These are phyloP conservation scores for Acanthamoeba healyi DNA, from an alignment of 208 protist genomes.

Conservation along the genomic window DNA sequence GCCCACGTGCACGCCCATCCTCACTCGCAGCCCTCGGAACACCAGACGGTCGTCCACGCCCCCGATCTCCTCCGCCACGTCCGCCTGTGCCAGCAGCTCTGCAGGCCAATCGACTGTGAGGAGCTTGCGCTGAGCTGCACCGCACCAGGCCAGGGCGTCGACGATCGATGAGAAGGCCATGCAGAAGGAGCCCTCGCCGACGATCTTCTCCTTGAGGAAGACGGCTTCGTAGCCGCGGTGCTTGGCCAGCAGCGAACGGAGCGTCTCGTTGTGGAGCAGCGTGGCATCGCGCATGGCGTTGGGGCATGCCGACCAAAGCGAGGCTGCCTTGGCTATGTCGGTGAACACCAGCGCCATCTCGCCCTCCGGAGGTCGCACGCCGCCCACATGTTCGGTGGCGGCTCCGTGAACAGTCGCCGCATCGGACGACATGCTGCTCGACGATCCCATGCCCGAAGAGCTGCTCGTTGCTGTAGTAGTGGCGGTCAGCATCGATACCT, in stretches of 20 bases:
- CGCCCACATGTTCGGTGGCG: neutral
- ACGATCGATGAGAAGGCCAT: slow-evolving; percentile 9
- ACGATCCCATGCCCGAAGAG: neutral
- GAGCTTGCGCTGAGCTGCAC: neutral
- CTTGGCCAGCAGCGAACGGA: slow-evolving; percentile 17
- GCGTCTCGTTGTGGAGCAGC: slow-evolving; percentile 34
- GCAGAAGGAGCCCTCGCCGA: slow-evolving; percentile 68
- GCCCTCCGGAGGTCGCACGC: neutral
- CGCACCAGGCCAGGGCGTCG: slow-evolving; percentile 13
- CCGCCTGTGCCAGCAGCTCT: slow-evolving; percentile 7
- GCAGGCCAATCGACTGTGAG: slow-evolving; percentile 23
- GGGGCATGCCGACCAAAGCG: slow-evolving; percentile 52
- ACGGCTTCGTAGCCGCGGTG: slow-evolving; percentile 6
- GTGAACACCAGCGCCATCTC: slow-evolving; percentile 66
- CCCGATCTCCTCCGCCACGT: slow-evolving; percentile 15
- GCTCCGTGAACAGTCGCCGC: neutral
- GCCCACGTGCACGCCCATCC: slow-evolving; percentile 62
- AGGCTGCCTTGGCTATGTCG: neutral
- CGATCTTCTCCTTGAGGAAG: slow-evolving; percentile 22
- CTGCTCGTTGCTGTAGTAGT: neutral
- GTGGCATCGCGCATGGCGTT: slow-evolving; percentile 72
- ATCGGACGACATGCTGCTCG: neutral
- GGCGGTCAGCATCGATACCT: too few species aligned
- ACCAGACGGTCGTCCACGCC: neutral
- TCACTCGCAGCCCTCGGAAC: slow-evolving; percentile 30